phyloP scores from a whole-genome alignment of 768 basidiomycete genomes.

The Psilocybe tampanensis region DNA sequence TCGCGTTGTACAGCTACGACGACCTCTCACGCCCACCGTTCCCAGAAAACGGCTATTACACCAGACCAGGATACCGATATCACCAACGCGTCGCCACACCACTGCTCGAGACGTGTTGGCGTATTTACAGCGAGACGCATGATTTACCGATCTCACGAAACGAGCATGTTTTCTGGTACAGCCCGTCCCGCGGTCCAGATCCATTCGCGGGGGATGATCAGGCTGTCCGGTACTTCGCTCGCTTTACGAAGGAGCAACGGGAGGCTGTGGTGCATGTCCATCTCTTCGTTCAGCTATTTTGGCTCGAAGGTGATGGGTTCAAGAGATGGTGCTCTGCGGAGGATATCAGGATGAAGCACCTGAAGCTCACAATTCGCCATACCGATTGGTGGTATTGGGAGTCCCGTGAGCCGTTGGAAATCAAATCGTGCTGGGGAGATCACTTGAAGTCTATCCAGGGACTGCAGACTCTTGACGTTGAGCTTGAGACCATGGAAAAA shows the following conservation, averaged over 20 bases:
- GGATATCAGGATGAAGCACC: background rate
- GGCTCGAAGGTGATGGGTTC: background rate
- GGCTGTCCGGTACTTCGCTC: background rate
- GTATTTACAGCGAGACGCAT: slow-evolving; percentile 13
- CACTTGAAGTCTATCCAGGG: slow-evolving; percentile 1
- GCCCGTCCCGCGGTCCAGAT: background rate
- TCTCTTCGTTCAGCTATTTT: slow-evolving; percentile 1
- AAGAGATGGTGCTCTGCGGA: background rate
- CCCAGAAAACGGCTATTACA: slow-evolving; percentile 4
- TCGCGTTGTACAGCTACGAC: slow-evolving; percentile 10
- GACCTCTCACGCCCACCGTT: slow-evolving; percentile 7
- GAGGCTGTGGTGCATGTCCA: slow-evolving; percentile 8
- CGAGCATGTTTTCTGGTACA: slow-evolving; percentile 14
- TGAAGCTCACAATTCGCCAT: slow-evolving; percentile 15
- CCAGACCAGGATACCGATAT: slow-evolving; percentile 8
- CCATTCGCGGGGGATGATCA: background rate
- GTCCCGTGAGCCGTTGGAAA: background rate
- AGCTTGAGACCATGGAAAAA: slow-evolving; percentile 13
- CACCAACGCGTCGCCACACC: slow-evolving; percentile 9
- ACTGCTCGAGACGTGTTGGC: slow-evolving; percentile 10
- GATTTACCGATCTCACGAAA: slow-evolving; percentile 12
- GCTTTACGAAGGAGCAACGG: slow-evolving; percentile 8
- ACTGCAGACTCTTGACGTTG: slow-evolving; percentile 4
- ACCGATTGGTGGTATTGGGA: slow-evolving; percentile 9
- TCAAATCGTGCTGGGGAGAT: background rate